phyloP scores from a whole-genome alignment of 2,329 filamentous ascomycete species.

The Verticillium nonalfalfae region DNA sequence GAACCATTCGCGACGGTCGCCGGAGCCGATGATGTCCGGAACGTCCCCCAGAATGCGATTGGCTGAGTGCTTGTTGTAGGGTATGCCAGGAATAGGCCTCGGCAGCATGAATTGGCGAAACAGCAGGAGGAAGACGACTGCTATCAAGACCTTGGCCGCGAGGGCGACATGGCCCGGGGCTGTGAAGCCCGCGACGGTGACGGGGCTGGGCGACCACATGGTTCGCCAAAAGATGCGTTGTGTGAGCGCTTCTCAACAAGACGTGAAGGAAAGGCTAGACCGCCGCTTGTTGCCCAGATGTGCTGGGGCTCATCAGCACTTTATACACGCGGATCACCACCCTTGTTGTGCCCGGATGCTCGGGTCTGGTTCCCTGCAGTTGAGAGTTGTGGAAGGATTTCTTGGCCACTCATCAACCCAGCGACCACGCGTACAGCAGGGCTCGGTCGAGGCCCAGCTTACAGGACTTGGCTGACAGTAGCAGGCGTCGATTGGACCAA shows the following conservation, averaged over 20 bases:
- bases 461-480: neutral
- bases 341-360: too few species aligned
- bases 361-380: too few species aligned
- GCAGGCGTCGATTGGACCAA: neutral
- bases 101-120: conserved; percentile 11
- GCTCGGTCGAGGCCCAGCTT: neutral
- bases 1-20: conserved; percentile 18
- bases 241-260: too few species aligned
- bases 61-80: conserved; percentile 15
- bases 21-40: neutral
- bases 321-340: too few species aligned
- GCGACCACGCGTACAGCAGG: too few species aligned
- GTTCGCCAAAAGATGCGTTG: too few species aligned
- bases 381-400: too few species aligned
- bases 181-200: neutral
- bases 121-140: neutral
- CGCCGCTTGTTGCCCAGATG: too few species aligned
- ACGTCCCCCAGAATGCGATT: conserved; percentile 16
- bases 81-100: conserved; percentile 20
- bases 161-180: neutral
- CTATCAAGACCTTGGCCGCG: neutral
- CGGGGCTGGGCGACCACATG: neutral
- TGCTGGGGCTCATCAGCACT: too few species aligned
- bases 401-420: too few species aligned
- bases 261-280: too few species aligned